Base-by-base conservation (phyloP, 2,329 filamentous ascomycete genomes). In the Pezicula carpinea region DNA sequence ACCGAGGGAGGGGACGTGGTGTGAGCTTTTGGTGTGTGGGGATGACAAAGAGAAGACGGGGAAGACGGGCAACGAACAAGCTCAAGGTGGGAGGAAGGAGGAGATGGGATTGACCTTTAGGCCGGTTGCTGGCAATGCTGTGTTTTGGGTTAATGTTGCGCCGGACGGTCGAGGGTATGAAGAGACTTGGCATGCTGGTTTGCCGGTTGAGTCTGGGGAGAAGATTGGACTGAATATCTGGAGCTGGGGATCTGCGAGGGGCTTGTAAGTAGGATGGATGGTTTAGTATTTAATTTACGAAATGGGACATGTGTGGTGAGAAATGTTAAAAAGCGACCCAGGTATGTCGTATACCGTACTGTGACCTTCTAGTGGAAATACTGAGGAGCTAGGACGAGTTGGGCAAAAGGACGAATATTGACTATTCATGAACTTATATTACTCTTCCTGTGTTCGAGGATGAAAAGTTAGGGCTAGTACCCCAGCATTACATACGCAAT, bases 151-250 rank as follows among this genome's bases (percentile, higher is more conserved):
- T 64, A 83, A 83, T 60, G 67, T 82, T 47, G 66, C 73, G 33
- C 51, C 65, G 0, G 75, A 81, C 61, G 79, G 79, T 2, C 68
- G 64, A 18, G 78, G 77, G 11, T 79, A 78, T 56, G 66, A 70
- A 48, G 77, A 82, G 63, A 79, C 75, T 26, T 79, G 79, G 69
- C 80, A 83, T 69, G 77, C 78, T 36, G 79, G 77, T 5, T 66
- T 81, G 57, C 78, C 79, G 7, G 79, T 83, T 0, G 63, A 64
- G 41, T 67, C 62, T 34, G 80, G 80, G 2, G 69, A 65, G 32
- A 83, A 83, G 66, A 70, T 82, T 47, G 80, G 79, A 0, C 61
- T 83, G 63, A 83, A 83, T 64, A 80, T 83, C 51, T 83, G 80
- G 80, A 81, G 75, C 62, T 82, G 78, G 78, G 63, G 58, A 26